phyloP scores from a whole-genome alignment of 2,329 filamentous ascomycete genomes.

The Domatiomyces globalis region DNA sequence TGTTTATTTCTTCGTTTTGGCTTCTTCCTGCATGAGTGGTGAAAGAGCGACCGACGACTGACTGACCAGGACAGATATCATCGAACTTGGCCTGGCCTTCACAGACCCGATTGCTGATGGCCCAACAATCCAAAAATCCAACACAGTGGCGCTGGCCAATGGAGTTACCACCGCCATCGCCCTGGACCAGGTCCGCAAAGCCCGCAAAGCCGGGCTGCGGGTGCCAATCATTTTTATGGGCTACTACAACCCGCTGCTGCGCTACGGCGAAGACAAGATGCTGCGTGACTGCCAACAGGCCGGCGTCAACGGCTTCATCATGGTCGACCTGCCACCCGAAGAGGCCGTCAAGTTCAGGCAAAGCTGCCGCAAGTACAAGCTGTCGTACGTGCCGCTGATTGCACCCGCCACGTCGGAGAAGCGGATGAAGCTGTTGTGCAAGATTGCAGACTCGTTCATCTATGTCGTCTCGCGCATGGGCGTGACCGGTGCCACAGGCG shows the following conservation, averaged over 20 bases:
- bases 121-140: conserved; percentile 89
- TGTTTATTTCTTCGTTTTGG: too few relatives aligned
- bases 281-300: conserved; percentile 70
- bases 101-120: conserved; percentile 97
- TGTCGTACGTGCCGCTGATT: conserved; percentile 95
- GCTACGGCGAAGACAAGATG: conserved; percentile 84
- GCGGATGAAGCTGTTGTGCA: conserved; percentile 90
- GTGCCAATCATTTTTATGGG: conserved; percentile 90
- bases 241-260: conserved; percentile 93
- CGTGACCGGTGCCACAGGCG: conserved; percentile 79
- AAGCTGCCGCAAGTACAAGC: conserved; percentile 61
- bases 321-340: conserved; percentile 89
- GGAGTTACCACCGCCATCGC: conserved; percentile 70
- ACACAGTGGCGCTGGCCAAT: conserved; percentile 78
- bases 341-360: conserved; percentile 86
- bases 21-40: too few relatives aligned
- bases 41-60: background rate
- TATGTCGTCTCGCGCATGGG: conserved; percentile 97
- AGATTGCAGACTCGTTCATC: conserved; percentile 95
- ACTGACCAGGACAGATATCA: conserved; percentile 52
- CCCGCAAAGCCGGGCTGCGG: conserved; percentile 60
- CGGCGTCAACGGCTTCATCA: conserved; percentile 89
- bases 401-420: conserved; percentile 82
- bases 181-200: conserved; percentile 69
- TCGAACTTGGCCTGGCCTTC: conserved; percentile 92